Percentiles rank a stretch among this genome's conserved stretches.
phyloP scores from a whole-genome alignment of 371 early-diverging fungal genomes.

The Catenaria anguillulae region DNA sequence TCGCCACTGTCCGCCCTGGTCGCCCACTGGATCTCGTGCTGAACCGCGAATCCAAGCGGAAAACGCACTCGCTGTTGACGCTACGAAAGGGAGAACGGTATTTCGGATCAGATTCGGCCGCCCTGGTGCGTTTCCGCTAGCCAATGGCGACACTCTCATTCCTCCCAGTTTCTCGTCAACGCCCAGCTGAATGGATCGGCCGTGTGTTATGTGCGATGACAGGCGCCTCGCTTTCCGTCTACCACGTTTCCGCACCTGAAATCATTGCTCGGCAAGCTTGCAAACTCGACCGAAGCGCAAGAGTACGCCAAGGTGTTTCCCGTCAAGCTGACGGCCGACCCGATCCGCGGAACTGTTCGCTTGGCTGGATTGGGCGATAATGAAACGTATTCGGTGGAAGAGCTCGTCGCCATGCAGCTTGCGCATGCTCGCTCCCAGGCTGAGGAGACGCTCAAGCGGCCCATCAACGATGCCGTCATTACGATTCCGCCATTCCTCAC shows the following conservation, averaged over 20 bases:
- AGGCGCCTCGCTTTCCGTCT: conserved; percentile 76
- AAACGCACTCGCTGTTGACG: conserved; percentile 69
- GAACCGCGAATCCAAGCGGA: conserved; percentile 87
- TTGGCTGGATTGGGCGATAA: conserved; percentile 44
- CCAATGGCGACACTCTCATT: too few species aligned
- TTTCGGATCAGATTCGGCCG: conserved; percentile 76
- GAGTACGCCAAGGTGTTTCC: conserved; percentile 55
- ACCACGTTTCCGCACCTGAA: conserved; percentile 68
- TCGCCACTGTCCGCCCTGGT: conserved; percentile 80
- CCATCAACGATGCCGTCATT: conserved; percentile 72
- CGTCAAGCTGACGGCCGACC: conserved; percentile 55
- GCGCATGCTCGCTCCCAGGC: conserved; percentile 73
- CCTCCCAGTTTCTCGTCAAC: not conserved
- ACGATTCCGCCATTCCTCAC: conserved; percentile 84
- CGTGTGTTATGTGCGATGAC: too few species aligned
- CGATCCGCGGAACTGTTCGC: conserved; percentile 19
- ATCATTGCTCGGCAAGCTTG: conserved; percentile 57
- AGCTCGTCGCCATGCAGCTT: conserved; percentile 87
- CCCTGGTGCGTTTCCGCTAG: conserved; percentile 24
- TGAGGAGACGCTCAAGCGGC: conserved; percentile 53
- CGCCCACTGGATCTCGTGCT: conserved; percentile 82
- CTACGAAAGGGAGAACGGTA: conserved; percentile 62
- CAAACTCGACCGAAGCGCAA: conserved; percentile 44
- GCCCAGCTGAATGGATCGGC: too few species aligned
- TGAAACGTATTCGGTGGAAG: conserved; percentile 49